A percentile compares a stretch with the other conserved stretches of the same genome.
phyloP scores from a whole-genome alignment of 2,329 filamentous ascomycete species.

The Colletotrichum musicola region DNA sequence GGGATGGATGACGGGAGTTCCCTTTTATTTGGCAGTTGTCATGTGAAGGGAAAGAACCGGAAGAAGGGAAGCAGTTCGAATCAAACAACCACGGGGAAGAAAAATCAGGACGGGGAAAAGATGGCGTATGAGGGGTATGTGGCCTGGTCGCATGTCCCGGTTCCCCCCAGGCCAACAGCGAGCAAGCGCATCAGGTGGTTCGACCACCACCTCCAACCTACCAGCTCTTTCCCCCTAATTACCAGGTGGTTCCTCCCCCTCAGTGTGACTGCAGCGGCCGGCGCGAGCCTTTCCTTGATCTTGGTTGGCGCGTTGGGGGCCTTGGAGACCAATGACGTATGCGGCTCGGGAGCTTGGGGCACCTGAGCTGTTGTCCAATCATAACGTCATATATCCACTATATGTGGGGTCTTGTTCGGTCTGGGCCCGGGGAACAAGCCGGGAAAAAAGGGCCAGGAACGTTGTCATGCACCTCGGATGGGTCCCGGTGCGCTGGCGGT shows the following conservation, averaged over 20 bases:
- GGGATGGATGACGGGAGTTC: conserved; percentile 12
- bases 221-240: too few relatives aligned
- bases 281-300: conserved; percentile 38
- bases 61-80: not conserved
- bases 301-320: conserved; percentile 30
- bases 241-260: not conserved
- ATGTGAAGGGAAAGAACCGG: conserved; percentile 38
- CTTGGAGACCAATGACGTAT: conserved; percentile 37
- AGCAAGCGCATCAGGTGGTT: conserved; percentile 25
- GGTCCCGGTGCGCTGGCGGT: conserved; percentile 14
- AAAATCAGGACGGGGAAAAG: not conserved
- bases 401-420: conserved; percentile 14
- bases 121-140: conserved; percentile 9
- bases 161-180: not conserved
- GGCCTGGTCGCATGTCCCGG: not conserved
- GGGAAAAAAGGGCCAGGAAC: conserved; percentile 30
- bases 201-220: not conserved
- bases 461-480: conserved; percentile 20
- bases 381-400: not conserved
- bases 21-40: conserved; percentile 31
- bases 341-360: conserved; percentile 39
- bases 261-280: not conserved
- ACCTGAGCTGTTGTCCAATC: conserved; percentile 24
- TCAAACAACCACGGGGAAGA: too few relatives aligned
- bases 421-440: conserved; percentile 22